phyloP scores from a whole-genome alignment of 495 filamentous ascomycete genomes.

The Bombardia bombarda region DNA sequence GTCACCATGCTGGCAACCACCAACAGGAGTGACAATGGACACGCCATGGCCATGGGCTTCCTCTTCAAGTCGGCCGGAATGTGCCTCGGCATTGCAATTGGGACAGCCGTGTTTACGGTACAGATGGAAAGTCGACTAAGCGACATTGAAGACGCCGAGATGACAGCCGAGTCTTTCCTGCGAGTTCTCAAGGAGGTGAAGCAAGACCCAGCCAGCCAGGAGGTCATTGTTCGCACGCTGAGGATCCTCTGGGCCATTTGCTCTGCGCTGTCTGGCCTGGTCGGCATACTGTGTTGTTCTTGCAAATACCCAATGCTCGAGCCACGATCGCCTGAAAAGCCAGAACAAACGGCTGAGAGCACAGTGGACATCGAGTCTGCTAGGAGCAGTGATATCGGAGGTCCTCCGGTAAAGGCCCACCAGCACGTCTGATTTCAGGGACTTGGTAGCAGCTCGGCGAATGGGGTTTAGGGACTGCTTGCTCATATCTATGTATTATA shows the following conservation, averaged over 20 bases:
- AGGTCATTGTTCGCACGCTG: conserved; percentile 11
- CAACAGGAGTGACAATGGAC: conserved; percentile 40
- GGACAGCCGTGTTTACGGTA: conserved; percentile 53
- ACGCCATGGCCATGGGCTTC: conserved; percentile 49
- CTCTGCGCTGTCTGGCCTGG: conserved; percentile 6
- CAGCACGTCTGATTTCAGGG: too few relatives aligned
- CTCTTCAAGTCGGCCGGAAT: conserved; percentile 54
- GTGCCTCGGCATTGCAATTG: conserved; percentile 41
- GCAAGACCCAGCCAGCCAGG: conserved; percentile 3
- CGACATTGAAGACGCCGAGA: conserved; percentile 1
- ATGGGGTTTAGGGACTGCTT: too few relatives aligned
- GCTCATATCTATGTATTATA: too few relatives aligned
- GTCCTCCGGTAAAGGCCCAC: not conserved
- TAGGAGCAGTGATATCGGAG: not conserved
- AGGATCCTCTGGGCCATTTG: conserved; percentile 18
- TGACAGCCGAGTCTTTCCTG: conserved; percentile 14
- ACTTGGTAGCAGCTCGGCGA: too few relatives aligned
- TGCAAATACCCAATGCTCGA: conserved; percentile 9
- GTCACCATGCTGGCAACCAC: conserved; percentile 39
- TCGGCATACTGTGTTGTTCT: conserved; percentile 6
- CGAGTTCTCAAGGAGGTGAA: conserved; percentile 11
- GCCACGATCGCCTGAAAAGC: not conserved
- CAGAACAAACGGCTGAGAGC: not conserved
- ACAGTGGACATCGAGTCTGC: not conserved
- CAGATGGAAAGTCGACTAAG: conserved; percentile 41